Base-by-base conservation (phyloP, 2,329 filamentous ascomycete genomes). In the Tolypocladium tundrense region DNA sequence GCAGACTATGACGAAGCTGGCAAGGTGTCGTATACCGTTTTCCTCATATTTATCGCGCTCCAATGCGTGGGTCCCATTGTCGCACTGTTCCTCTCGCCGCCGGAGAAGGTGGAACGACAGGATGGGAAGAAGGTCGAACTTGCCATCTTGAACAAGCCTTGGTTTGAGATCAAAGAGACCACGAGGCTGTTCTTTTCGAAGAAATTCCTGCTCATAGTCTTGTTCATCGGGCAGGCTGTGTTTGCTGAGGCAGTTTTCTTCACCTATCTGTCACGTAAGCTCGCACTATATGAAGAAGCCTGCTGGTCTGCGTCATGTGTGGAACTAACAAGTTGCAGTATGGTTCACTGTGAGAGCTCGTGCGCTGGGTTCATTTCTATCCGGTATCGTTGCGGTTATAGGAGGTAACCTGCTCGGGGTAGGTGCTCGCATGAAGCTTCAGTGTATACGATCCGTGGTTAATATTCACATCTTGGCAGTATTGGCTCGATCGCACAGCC, bases 191-290 rank as follows among this genome's bases (percentile, higher is more conserved):
- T 90, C 62, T 71, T 85, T 37, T 82, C 75, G 2, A 82, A 77
- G 50, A 79, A 80, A 37, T 89, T 88, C 59, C 70, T 90, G 1
- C 73, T 89, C 1, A 76, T 89, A 1, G 69, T 90, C 3, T 77
- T 86, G 0, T 82, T 88, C 61, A 90, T 91, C 43, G 84, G 84
- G 1, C 85, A 90, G 62, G 84, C 84, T 0, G 87, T 88, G 0
- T 91, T 87, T 66, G 74, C 85, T 0, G 87, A 91, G 67, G 84
- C 88, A 0, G 86, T 90, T 0, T 88, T 86, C 69, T 89, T 86
- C 68, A 90, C 87, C 0, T 91, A 86, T 59, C 73, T 86, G 9
- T 61, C 65, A 1, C 39, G 67, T 68, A 59, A 63, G 66, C 54
- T 5, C 11, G 35, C 35, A 37, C 10, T 9, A 37, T 9, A 37